phyloP scores from a whole-genome alignment of 495 filamentous ascomycete genomes.

The Haplographium delicatum region DNA sequence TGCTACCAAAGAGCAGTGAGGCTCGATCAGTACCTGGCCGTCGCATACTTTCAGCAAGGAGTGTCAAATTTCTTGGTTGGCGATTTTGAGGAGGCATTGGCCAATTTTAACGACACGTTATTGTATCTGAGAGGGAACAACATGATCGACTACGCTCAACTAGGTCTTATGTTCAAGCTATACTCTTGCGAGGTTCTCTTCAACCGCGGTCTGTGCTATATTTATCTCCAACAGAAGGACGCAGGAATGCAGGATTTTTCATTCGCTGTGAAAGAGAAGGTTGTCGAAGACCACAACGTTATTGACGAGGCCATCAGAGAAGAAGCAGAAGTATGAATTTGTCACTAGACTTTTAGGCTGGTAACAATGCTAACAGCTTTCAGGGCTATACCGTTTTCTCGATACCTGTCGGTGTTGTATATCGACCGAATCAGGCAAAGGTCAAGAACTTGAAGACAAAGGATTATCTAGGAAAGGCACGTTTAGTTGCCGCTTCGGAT shows the following conservation, averaged over 20 bases:
- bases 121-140: slow-evolving; percentile 93
- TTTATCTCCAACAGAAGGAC: slow-evolving; percentile 88
- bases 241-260: slow-evolving; percentile 86
- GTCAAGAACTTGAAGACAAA: slow-evolving; percentile 97
- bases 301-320: slow-evolving; percentile 96
- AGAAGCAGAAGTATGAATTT: slow-evolving; percentile 70
- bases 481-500: slow-evolving; percentile 89
- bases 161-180: slow-evolving; percentile 92
- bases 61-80: slow-evolving; percentile 97
- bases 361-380: slow-evolving; percentile 11
- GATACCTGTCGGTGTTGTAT: slow-evolving; percentile 91
- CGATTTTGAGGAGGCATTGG: slow-evolving; percentile 95
- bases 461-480: slow-evolving; percentile 92
- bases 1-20: slow-evolving; percentile 88
- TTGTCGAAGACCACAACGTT: slow-evolving; percentile 90
- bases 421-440: slow-evolving; percentile 94
- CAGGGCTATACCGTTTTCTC: slow-evolving; percentile 99
- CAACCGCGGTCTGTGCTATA: slow-evolving; percentile 96
- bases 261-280: slow-evolving; percentile 93
- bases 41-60: slow-evolving; percentile 98
- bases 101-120: slow-evolving; percentile 98
- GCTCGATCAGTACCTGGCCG: slow-evolving; percentile 89
- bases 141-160: slow-evolving; percentile 95
- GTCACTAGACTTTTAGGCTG: slow-evolving; percentile 17
- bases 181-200: slow-evolving; percentile 98